Conservation (phyloP, 2,329 filamentous ascomycete species). For the Emmonsia crescens region DNA sequence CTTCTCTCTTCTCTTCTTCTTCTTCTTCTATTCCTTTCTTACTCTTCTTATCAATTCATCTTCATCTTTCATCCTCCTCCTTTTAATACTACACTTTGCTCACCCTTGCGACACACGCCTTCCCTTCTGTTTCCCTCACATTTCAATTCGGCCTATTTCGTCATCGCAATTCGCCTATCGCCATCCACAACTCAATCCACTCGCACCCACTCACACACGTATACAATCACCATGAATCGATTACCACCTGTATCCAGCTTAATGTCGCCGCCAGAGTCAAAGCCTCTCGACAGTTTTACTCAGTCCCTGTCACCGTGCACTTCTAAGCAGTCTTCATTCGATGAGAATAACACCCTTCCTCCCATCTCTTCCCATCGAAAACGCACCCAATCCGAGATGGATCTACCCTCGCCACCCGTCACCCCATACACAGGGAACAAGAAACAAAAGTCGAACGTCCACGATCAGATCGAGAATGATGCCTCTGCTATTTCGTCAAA, state of each 20-base stretch:
- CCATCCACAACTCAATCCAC: not conserved
- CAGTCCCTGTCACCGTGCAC: slow-evolving; percentile 14
- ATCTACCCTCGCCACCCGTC: slow-evolving; percentile 36
- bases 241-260: slow-evolving; percentile 35
- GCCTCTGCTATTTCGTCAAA: slow-evolving; percentile 17
- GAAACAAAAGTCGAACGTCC: slow-evolving; percentile 24
- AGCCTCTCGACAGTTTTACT: slow-evolving; percentile 40
- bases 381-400: slow-evolving; percentile 33
- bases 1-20: not conserved
- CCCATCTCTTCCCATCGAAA: slow-evolving; percentile 34
- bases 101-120: not conserved
- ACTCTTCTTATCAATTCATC: not conserved
- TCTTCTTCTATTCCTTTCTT: slow-evolving; percentile 1
- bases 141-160: slow-evolving; percentile 1
- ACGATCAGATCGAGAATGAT: slow-evolving; percentile 26
- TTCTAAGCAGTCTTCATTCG: slow-evolving; percentile 20
- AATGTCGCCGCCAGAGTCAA: slow-evolving; percentile 39
- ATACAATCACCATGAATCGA: slow-evolving; percentile 29
- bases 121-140: not conserved
- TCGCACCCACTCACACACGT: slow-evolving; percentile 11
- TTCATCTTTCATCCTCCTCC: slow-evolving; percentile 7
- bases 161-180: not conserved
- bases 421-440: slow-evolving; percentile 35
- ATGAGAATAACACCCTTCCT: slow-evolving; percentile 27
- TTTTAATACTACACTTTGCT: not conserved